phyloP scores from a whole-genome alignment of 2,329 filamentous ascomycete genomes.

The Sarocladiaceae sp. region DNA sequence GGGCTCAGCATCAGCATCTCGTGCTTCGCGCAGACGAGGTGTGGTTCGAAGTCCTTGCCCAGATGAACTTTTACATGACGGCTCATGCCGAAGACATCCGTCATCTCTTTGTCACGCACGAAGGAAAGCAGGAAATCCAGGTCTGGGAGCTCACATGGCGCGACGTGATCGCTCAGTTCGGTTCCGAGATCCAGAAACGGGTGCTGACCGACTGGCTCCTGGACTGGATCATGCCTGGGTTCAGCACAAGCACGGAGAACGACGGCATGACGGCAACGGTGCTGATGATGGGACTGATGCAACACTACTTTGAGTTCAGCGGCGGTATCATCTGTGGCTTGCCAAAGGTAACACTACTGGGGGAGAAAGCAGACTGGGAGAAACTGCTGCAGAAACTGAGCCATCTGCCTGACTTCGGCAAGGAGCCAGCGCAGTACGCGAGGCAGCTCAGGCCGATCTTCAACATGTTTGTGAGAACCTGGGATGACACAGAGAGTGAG shows the following conservation, averaged over 20 bases:
- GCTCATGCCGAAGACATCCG: constrained; percentile 39
- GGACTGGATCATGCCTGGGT: constrained; percentile 36
- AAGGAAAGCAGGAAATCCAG: constrained; percentile 34
- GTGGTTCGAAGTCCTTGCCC: constrained; percentile 48
- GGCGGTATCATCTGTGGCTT: constrained; percentile 34
- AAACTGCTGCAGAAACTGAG: constrained; percentile 34
- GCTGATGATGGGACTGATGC: constrained; percentile 38
- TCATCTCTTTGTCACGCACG: constrained; percentile 37
- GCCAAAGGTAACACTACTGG: constrained; percentile 34
- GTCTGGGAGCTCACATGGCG: constrained; percentile 20
- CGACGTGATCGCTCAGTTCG: constrained; percentile 23
- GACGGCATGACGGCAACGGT: constrained; percentile 35
- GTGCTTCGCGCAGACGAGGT: constrained; percentile 46
- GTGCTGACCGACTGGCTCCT: constrained; percentile 33
- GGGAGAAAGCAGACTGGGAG: constrained; percentile 32
- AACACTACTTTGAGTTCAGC: constrained; percentile 31
- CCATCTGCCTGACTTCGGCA: constrained; percentile 35
- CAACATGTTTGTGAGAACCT: constrained; percentile 35
- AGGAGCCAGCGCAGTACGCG: constrained; percentile 32
- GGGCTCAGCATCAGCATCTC: constrained; percentile 43
- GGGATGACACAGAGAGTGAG: constrained; percentile 29
- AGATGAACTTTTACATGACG: constrained; percentile 45
- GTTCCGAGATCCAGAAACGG: constrained; percentile 32
- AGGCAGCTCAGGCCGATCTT: constrained; percentile 37
- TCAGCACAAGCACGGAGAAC: constrained; percentile 31